Base-by-base conservation (phyloP, 768 basidiomycete genomes). In the Exidia glandulosa region DNA sequence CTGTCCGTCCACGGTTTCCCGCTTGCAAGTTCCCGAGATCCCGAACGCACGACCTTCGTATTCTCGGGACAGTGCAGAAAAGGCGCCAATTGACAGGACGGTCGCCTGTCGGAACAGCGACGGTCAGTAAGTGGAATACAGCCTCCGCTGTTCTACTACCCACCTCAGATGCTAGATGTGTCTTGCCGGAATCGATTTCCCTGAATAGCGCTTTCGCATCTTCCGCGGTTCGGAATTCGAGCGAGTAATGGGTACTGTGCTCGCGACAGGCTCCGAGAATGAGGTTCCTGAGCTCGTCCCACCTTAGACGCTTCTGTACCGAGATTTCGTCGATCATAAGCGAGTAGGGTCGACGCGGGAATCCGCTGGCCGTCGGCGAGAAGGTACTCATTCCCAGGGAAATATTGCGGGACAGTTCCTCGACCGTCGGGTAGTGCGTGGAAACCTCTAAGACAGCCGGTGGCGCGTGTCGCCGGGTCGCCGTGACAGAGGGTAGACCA, bases 1-100 rank as follows among this genome's bases (percentile, higher is more conserved):
- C 32, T 70, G 71, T 31, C 61, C 59, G 2, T 6, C 1, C 9
- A 60, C 69, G 33, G 41, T 55, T 57, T 70, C 71, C 12, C 59
- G 57, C 58, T 71, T 71, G 62, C 71, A 71, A 13, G 65, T 61
- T 13, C 65, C 69, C 3, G 67, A 69, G 41, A 69, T 41, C 3
- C 68, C 56, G 48, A 70, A 45, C 2, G 66, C 64, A 1, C 68
- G 59, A 23, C 65, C 66, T 47, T 57, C 56, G 50, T 72, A 71
- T 2, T 66, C 41, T 1, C 63, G 65, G 10, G 57, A 57, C 3
- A 70, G 61, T 3, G 56, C 61, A 47, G 48, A 57, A 6, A 68
- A 60, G 2, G 65, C 31, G 2, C 68, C 69, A 5, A 70, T 16
- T 3, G 66, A 70, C 2, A 59, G 66, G 23, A 71, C 63, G 23